phyloP scores from a whole-genome alignment of 768 basidiomycete species.

The Pleurotus pulmonarius region DNA sequence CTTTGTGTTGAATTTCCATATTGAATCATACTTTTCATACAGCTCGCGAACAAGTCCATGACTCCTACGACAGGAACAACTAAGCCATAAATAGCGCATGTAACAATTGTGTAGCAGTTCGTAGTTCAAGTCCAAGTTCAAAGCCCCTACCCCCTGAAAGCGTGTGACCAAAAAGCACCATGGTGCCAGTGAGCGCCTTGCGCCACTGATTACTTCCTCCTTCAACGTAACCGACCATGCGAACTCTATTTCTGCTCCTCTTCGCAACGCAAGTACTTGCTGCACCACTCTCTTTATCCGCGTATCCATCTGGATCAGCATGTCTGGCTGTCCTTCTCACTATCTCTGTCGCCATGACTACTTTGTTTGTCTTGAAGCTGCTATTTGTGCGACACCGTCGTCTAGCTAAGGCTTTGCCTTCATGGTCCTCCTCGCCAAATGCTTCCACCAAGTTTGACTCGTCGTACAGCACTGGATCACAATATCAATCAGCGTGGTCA shows the following conservation, averaged over 20 bases:
- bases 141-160: no score
- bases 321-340: conserved; percentile 24
- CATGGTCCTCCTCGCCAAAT: conserved; percentile 6
- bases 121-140: no score
- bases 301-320: conserved; percentile 14
- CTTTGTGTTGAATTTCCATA: neutral
- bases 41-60: neutral
- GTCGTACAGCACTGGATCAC: conserved; percentile 4
- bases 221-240: neutral
- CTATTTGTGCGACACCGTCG: conserved; percentile 25
- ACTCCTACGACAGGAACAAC: neutral
- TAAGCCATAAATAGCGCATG: no score
- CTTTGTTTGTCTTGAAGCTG: conserved; percentile 24
- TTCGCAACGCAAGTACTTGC: conserved; percentile 11
- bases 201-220: neutral
- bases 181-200: neutral
- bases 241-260: conserved; percentile 7
- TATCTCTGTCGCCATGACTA: conserved; percentile 17
- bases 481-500: conserved; percentile 15
- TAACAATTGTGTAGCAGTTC: no score
- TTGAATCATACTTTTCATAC: neutral
- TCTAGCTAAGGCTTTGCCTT: neutral
- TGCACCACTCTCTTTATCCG: conserved; percentile 11
- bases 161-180: neutral
- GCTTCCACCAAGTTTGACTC: conserved; percentile 11